Base-by-base conservation (phyloP, 768 basidiomycete species). In the Suillus brevipes region DNA sequence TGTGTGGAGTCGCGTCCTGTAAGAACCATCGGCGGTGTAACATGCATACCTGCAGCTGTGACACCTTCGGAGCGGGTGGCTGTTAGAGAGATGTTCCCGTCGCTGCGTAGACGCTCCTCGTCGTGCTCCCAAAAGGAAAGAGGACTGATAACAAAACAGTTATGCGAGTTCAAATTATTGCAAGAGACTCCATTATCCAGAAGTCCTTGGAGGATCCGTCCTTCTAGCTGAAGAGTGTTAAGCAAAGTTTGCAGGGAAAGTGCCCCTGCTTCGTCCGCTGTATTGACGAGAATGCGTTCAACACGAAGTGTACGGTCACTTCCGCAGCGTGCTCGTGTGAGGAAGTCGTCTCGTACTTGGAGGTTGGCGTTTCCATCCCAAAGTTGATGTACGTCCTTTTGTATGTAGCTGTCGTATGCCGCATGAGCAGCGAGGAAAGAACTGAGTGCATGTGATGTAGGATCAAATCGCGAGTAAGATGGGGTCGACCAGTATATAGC, bases 401-500 rank as follows among this genome's bases (percentile, higher is more conserved):
- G 85, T 18, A 82, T 83, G 59, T 83, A 79, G 58, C 84, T 80
- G 23, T 82, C 83, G 6, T 87, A 83, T 57, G 81, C 79, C 61
- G 83, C 78, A 67, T 83, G 84, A 43, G 82, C 80, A 1, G 85
- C 82, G 37, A 84, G 79, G 69, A 91, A 84, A 34, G 85, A 82
- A 70, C 89, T 85, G 63, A 92, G 82, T n/a, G 90, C 83, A 57
- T 80, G 81, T 36, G 82, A 80, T 20, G 83, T 77, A 77, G 80
- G 83, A 66, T 82, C 87, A 69, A 82, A 83, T 58, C 72, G 75
- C 60, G 82, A 89, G 75, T 85, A 85, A 0, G 87, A 85, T 64
- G 87, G 85, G 1, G 91, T 88, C 1, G 91, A 89, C 28, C 88
- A 88, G 74, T 95, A 94, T 64, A 92, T 84, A 59, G 91, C 87